Evolutionary conservation across 192 early-diverging fungal species (phyloP).

Genomic region (Podila minutissima): DNA sequence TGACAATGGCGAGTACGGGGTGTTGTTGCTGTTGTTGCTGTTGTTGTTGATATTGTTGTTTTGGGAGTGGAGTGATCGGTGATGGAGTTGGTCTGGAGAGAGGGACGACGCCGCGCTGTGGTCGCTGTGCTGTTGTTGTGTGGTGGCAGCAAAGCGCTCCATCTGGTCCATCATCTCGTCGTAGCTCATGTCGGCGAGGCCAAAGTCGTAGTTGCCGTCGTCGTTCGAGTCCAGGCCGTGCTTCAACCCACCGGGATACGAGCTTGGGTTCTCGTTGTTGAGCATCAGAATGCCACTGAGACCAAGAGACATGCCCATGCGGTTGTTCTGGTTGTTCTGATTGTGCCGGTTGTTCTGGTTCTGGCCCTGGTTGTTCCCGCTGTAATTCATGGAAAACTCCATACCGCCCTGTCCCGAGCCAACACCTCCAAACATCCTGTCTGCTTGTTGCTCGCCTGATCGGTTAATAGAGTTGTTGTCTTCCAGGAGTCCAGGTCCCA

Average conservation of each 20-base stretch:
- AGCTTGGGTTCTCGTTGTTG: constrained; percentile 4
- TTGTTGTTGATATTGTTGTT: constrained; percentile 11
- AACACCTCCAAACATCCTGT: too few relatives aligned
- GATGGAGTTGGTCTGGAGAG: constrained; percentile 36
- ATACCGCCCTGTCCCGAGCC: too few relatives aligned
- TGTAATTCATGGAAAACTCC: neutral
- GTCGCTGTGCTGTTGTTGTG: constrained; percentile 4
- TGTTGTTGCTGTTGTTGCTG: constrained; percentile 9
- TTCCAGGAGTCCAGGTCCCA: constrained; percentile 19
- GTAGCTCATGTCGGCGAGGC: constrained; percentile 22
- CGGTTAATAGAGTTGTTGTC: neutral
- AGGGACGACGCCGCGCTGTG: constrained; percentile 30
- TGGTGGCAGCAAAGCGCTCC: neutral
- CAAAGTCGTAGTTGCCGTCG: constrained; percentile 8
- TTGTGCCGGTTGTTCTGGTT: neutral
- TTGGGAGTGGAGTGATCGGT: neutral
- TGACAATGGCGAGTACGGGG: neutral
- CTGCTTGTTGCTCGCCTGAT: neutral
- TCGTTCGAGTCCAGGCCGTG: constrained; percentile 16
- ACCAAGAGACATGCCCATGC: constrained; percentile 20
- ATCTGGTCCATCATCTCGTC: constrained; percentile 38
- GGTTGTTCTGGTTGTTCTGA: constrained; percentile 1
- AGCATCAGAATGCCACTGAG: constrained; percentile 34
- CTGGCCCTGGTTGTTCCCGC: neutral
- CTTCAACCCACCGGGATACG: neutral